phyloP scores from a whole-genome alignment of 371 early-diverging fungal genomes.

The Batkoa obscura region DNA sequence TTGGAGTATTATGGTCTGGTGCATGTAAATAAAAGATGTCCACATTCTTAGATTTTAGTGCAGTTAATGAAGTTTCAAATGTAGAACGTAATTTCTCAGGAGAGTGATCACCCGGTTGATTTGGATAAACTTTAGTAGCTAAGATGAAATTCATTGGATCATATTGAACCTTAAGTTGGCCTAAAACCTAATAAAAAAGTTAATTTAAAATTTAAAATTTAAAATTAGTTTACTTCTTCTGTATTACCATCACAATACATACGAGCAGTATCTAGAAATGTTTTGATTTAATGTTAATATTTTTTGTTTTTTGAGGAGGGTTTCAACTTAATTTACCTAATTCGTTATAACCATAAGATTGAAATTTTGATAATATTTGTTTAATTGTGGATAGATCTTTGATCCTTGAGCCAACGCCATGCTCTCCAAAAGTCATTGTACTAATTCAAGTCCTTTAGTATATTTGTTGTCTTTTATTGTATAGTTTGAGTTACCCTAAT shows the following conservation, averaged over 20 bases:
- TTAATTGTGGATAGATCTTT: constrained; percentile 14
- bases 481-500: neutral
- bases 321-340: constrained; percentile 12
- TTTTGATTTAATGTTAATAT: neutral
- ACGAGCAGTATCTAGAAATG: constrained; percentile 12
- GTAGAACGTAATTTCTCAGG: constrained; percentile 21
- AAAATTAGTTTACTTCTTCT: constrained; percentile 13
- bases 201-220: too few species aligned
- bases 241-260: constrained; percentile 27
- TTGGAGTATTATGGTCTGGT: constrained; percentile 22
- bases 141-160: constrained; percentile 11
- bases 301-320: neutral
- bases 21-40: constrained; percentile 31
- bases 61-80: constrained; percentile 16
- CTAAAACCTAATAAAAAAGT: constrained; percentile 12
- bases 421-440: constrained; percentile 8
- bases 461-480: neutral
- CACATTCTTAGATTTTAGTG: constrained; percentile 17
- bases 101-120: constrained; percentile 23
- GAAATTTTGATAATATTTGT: constrained; percentile 19
- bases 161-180: constrained; percentile 14
- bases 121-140: constrained; percentile 36
- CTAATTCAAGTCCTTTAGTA: neutral
- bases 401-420: constrained; percentile 14
- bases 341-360: constrained; percentile 20